phyloP scores from a whole-genome alignment of 441 rosid species.

The Adansonia madagascariensis region DNA sequence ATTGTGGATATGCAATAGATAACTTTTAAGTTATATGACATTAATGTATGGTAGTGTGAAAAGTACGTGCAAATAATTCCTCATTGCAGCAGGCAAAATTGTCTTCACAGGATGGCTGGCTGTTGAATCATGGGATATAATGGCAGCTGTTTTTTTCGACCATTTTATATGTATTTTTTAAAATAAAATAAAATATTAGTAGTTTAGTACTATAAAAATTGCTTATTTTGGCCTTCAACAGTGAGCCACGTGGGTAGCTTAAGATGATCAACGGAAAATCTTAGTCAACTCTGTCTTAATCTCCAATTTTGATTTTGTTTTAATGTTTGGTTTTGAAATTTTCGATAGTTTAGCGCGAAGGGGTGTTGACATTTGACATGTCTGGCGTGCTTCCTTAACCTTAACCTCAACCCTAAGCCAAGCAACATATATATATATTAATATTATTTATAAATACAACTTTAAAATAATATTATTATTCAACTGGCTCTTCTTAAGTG shows the following conservation, averaged over 20 bases:
- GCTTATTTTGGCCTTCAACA: not conserved
- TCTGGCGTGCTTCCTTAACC: conserved; percentile 20
- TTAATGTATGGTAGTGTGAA: no score
- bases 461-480: no score
- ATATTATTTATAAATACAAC: not conserved
- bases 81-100: not conserved
- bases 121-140: not conserved
- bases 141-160: not conserved
- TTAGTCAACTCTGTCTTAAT: conserved; percentile 42
- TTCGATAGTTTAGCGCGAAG: conserved; percentile 17
- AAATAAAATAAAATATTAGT: not conserved
- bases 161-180: not conserved
- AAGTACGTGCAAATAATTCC: no score
- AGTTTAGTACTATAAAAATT: not conserved
- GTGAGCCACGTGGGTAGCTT: conserved; percentile 45
- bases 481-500: no score
- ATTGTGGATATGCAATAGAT: no score
- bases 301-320: conserved; percentile 25
- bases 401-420: not conserved
- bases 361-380: conserved; percentile 24
- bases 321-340: conserved; percentile 32
- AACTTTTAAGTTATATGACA: no score
- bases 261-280: conserved; percentile 40
- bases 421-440: not conserved
- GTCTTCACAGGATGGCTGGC: not conserved